Conservation (phyloP, 2,329 filamentous ascomycete species). For the Xylariaceae sp. region DNA sequence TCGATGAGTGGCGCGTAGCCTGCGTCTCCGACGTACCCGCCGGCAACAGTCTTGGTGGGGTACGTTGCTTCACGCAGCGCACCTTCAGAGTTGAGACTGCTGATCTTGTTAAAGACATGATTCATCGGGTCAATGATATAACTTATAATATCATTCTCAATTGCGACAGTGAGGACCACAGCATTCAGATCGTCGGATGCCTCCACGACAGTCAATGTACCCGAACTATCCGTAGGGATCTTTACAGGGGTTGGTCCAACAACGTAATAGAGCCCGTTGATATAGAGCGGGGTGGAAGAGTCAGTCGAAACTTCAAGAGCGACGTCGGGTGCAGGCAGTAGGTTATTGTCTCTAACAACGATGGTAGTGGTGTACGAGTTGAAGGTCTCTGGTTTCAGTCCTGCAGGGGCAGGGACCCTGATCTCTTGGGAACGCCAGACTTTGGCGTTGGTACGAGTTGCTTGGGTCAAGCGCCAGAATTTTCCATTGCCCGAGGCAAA, state of each 20-base stretch:
- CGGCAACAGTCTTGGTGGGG: not conserved
- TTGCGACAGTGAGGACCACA: not conserved
- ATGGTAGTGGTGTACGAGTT: slow-evolving; percentile 6
- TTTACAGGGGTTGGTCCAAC: not conserved
- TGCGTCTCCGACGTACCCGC: not conserved
- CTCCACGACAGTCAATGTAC: slow-evolving; percentile 3
- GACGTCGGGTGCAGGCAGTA: not conserved
- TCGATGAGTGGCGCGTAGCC: not conserved
- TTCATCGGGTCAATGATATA: slow-evolving; percentile 2
- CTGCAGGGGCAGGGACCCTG: not conserved
- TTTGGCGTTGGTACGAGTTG: slow-evolving; percentile 2
- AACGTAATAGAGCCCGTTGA: slow-evolving; percentile 2
- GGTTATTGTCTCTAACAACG: not conserved
- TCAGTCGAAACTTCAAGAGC: not conserved
- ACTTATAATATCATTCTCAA: not conserved
- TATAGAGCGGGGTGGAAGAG: not conserved
- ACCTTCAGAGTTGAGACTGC: not conserved
- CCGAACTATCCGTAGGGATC: not conserved
- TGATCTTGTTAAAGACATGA: not conserved
- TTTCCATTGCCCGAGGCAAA: slow-evolving; percentile 5
- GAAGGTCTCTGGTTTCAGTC: not conserved
- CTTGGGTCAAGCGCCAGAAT: not conserved
- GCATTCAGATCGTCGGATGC: slow-evolving; percentile 1
- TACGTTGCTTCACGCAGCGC: not conserved
- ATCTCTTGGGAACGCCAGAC: slow-evolving; percentile 6